phyloP scores from a whole-genome alignment of 805 yeast species.

The Metschnikowia similis region DNA sequence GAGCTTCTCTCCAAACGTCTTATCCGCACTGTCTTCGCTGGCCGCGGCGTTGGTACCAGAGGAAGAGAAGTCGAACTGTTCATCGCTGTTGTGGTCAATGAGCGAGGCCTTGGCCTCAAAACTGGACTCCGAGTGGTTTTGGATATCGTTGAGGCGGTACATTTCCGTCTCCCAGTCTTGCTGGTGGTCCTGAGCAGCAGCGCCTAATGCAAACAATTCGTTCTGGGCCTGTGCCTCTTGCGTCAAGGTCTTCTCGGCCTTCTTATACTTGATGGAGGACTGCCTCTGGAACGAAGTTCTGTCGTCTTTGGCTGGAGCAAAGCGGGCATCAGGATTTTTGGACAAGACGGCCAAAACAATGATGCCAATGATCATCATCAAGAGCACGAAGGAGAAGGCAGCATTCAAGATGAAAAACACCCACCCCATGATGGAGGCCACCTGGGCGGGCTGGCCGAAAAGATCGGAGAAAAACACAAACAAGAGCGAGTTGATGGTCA shows the following conservation, averaged over 20 bases:
- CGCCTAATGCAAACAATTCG: slow-evolving; percentile 20
- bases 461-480: slow-evolving; percentile 82
- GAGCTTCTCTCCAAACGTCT: slow-evolving; percentile 13
- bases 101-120: slow-evolving; percentile 1
- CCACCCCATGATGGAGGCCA: slow-evolving; percentile 86
- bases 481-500: slow-evolving; percentile 73
- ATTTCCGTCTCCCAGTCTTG: slow-evolving; percentile 69
- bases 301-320: slow-evolving; percentile 86
- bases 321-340: slow-evolving; percentile 84
- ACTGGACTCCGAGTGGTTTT: slow-evolving; percentile 4
- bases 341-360: slow-evolving; percentile 60
- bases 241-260: slow-evolving; percentile 8
- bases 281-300: slow-evolving; percentile 79
- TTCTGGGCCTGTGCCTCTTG: slow-evolving; percentile 12
- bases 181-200: slow-evolving; percentile 49
- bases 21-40: slow-evolving; percentile 1
- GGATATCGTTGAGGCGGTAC: slow-evolving; percentile 41
- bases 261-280: slow-evolving; percentile 37
- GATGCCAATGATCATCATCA: slow-evolving; percentile 66
- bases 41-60: neutral
- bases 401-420: slow-evolving; percentile 86
- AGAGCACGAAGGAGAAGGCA: slow-evolving; percentile 72
- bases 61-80: neutral
- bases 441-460: slow-evolving; percentile 76
- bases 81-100: neutral